Conservation (phyloP, 208 protist genomes). For the Herpetomonas samuelpessoai region DNA sequence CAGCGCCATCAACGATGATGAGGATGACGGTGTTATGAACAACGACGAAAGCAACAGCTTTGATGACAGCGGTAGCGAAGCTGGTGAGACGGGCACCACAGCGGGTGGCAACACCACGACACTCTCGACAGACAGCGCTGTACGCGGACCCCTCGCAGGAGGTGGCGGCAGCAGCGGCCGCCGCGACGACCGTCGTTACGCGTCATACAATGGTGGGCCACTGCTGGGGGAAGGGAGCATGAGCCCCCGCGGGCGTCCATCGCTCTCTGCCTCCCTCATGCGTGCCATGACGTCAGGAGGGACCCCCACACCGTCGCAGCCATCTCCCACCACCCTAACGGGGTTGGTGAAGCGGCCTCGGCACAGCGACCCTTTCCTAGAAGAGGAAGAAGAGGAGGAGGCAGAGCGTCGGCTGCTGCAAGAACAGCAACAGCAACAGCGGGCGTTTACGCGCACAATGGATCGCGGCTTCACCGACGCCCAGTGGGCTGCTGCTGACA, state of each 20-base stretch:
- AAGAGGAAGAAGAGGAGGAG: constrained; percentile 11
- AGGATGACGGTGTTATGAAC: too few species aligned
- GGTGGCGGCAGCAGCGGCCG: not conserved
- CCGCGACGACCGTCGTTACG: constrained; percentile 16
- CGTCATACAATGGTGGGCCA: constrained; percentile 14
- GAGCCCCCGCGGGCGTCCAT: not conserved
- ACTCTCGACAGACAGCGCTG: constrained; percentile 8
- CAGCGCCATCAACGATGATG: not conserved
- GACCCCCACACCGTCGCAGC: too few species aligned
- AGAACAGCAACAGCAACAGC: too few species aligned
- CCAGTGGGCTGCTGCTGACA: too few species aligned
- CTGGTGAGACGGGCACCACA: constrained; percentile 18
- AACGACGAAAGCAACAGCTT: too few species aligned
- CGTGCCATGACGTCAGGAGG: too few species aligned
- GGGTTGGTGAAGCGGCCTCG: not conserved
- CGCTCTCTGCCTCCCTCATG: not conserved
- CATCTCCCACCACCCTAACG: not conserved
- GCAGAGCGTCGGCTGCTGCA: too few species aligned
- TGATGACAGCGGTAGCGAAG: too few species aligned
- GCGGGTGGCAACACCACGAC: constrained; percentile 17
- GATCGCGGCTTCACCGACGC: too few species aligned
- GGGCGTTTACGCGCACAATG: too few species aligned
- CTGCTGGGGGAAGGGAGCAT: not conserved
- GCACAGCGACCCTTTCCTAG: constrained; percentile 1
- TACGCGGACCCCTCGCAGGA: not conserved